Evolutionary conservation across 371 early-diverging fungal genomes (phyloP), one percentile per base, ranked within the genome.

Genomic region (Mortierella sp.): DNA sequence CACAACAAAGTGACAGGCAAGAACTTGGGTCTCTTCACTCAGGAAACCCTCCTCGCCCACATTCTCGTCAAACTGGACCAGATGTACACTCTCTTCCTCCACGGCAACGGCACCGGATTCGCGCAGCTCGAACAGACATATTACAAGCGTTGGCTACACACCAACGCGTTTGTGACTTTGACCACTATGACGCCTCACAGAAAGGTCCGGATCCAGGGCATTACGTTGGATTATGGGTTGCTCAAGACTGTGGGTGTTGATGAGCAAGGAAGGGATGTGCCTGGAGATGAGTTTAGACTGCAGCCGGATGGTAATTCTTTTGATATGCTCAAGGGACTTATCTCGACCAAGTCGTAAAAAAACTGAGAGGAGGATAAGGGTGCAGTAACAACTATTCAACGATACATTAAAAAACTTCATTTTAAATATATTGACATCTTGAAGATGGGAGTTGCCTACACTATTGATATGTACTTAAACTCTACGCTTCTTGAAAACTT

Each of bases 251-350:
- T 93, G 38, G 93, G 91, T 19, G 80, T 93, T 0, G 90, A 90
- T 75, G 90, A 90, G 0, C 73, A 79, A 28, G 82, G 78, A 1
- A 48, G 80, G 11, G 78, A 88, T 42, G 71, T 88, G 28, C 87
- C 89, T 13, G 89, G 88, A 5, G 88, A 91, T 34, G 88, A 90
- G 24, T 93, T 92, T 79, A 90, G 93, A 8, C 90, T 99, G 57
- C 96, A 97, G 85, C 99, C 99, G 3, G 98, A 98, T 83, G 98
- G 98, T 11, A 98, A 98, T 84, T 94, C 95, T 38, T 99, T 99
- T 87, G 99, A 99, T 83, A 97, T 98, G 97, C 90, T 98, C 88
- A 93, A 94, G 70, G 97, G 97, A 0, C 87, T 99, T 68, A 95
- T 99, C 78, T 81, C 85, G 3, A 28, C 44, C 24, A 85, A 85